Evolutionary conservation across 768 basidiomycete species (phyloP), one percentile per base, ranked within the genome.

Genomic region (Kwoniella dejecticola): DNA sequence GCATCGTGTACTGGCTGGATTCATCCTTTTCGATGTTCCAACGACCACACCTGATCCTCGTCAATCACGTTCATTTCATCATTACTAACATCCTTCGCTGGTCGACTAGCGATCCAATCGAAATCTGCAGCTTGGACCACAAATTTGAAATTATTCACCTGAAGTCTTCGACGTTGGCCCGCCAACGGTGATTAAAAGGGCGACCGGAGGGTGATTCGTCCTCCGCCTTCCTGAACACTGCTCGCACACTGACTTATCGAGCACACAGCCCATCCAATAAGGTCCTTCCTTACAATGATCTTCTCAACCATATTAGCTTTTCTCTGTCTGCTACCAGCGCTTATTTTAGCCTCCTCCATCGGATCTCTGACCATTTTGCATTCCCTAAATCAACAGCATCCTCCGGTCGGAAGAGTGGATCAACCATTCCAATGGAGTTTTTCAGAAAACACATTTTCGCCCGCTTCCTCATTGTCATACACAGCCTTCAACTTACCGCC

Each of bases 381-480:
- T 71, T 84, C 88, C 17, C 81, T 89, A 36, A 82, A 85, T 57
- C 80, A 81, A 26, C 93, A 95, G 79, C 84, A 85, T 41, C 90
- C 91, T n/a, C 82, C 83, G 29, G 83, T 92, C 60, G 90, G 89
- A 27, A 85, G 89, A 63, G 79, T 86, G 42, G 81, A 82, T 71
- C 71, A 84, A 60, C 81, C 82, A 31, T 96, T 84, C 75, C 80
- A 82, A 46, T 95, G 90, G 89, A 79, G 86, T 4, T 82, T 90
- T 69, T 84, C 87, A 64, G 71, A 81, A 3, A 72, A 78, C 49
- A 91, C 92, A 0, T 95, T 94, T 79, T 50, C 70, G 13, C 57
- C 73, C 27, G 40, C 69, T 8, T 45, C 56, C 78, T 62, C 84
- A 81, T 58, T 85, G n/a, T 72, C 63, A 27, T 89, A 87, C 72